Percentiles rank a stretch among this genome's conserved stretches.
phyloP scores from a whole-genome alignment of 495 filamentous ascomycete species.

The Oleoguttula mirabilis region DNA sequence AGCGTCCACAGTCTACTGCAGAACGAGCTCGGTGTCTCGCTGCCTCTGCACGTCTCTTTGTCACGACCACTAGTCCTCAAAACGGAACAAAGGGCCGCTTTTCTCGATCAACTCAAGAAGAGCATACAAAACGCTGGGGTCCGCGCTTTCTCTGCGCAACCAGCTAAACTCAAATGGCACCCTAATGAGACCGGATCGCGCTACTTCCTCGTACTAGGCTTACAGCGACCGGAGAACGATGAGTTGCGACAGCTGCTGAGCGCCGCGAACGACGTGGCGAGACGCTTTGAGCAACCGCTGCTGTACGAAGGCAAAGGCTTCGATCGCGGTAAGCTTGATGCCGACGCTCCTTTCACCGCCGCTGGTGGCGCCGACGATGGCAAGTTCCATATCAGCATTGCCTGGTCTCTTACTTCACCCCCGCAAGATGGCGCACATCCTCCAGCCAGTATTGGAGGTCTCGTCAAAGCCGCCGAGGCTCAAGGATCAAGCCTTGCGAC shows the following conservation, averaged over 20 bases:
- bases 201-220: slow-evolving; percentile 74
- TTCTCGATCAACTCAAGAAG: slow-evolving; percentile 38
- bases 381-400: slow-evolving; percentile 70
- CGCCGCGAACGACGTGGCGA: slow-evolving; percentile 50
- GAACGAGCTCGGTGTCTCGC: slow-evolving; percentile 63
- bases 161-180: slow-evolving; percentile 49
- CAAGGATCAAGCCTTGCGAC: neutral
- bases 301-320: slow-evolving; percentile 41
- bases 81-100: slow-evolving; percentile 51
- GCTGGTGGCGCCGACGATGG: neutral
- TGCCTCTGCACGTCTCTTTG: slow-evolving; percentile 81
- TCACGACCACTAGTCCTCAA: slow-evolving; percentile 60
- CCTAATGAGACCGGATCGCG: slow-evolving; percentile 61
- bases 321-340: neutral
- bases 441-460: no score
- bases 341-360: neutral
- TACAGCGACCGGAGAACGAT: slow-evolving; percentile 37
- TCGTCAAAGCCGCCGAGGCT: no score
- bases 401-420: slow-evolving; percentile 36
- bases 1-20: slow-evolving; percentile 49
- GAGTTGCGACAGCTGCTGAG: slow-evolving; percentile 51
- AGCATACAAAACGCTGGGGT: slow-evolving; percentile 34
- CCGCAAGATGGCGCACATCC: neutral
- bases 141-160: slow-evolving; percentile 35
- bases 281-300: slow-evolving; percentile 52